Percentiles rank a stretch among this genome's conserved stretches.
These are phyloP conservation scores for Saccharum hybrid DNA, from an alignment of 202 grass and related monocot species.

Conservation along the genomic window DNA sequence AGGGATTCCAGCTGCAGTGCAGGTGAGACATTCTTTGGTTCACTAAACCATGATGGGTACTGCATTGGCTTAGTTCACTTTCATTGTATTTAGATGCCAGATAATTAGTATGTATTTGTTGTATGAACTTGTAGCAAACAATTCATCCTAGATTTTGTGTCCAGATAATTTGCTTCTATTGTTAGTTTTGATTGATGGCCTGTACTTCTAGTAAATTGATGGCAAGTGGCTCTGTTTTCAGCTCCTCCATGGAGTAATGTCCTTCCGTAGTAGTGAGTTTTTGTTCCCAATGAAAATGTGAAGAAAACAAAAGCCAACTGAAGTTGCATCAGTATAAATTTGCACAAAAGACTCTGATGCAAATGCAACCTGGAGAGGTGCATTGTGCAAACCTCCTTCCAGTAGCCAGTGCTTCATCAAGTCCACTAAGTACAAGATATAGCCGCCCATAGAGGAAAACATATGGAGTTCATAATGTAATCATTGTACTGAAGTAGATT, in stretches of 20 bases:
- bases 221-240: conserved; percentile 67
- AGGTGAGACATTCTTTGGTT: too few species aligned
- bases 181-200: too few species aligned
- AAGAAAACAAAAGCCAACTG: conserved; percentile 98
- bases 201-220: too few species aligned
- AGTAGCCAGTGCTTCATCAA: conserved; percentile 76
- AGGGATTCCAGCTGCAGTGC: too few species aligned
- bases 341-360: conserved; percentile 96
- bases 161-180: too few species aligned
- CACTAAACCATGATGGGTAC: too few species aligned
- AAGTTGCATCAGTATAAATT: conserved; percentile 97
- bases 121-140: too few species aligned
- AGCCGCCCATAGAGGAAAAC: conserved; percentile 93
- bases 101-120: too few species aligned
- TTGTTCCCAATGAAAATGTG: conserved; percentile 96
- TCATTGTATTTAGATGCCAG: too few species aligned
- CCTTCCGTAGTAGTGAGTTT: conserved; percentile 94
- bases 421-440: conserved; percentile 90
- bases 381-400: conserved; percentile 73
- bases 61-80: too few species aligned
- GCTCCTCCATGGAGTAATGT: conserved; percentile 96
- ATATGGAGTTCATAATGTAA: conserved; percentile 87
- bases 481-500: too few species aligned
- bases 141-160: too few species aligned
- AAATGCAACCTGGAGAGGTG: conserved; percentile 92